These are phyloP conservation scores for Trichoderma asperelloides DNA, from an alignment of 495 filamentous ascomycete species.

Conservation along the genomic window DNA sequence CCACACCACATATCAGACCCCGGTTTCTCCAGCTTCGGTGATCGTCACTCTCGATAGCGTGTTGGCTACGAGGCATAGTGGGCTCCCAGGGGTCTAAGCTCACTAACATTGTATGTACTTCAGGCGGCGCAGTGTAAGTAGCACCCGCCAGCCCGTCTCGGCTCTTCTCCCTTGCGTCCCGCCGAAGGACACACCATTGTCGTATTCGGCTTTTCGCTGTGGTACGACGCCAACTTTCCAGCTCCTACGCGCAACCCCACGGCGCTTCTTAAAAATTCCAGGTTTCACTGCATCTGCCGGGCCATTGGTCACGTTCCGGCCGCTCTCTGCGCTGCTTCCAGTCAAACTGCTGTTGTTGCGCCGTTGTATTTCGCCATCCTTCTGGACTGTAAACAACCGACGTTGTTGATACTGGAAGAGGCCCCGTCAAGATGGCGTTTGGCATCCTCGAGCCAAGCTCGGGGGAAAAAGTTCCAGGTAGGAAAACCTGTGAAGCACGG, in stretches of 20 bases:
- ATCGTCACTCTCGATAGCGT: no score
- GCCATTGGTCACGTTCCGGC: neutral
- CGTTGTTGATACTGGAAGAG: constrained; percentile 11
- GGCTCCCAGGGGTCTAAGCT: neutral
- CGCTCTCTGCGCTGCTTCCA: neutral
- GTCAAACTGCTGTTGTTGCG: neutral
- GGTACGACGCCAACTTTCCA: neutral
- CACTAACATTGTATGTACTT: neutral
- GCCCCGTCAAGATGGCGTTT: constrained; percentile 15
- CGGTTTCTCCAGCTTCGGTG: no score
- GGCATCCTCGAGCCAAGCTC: constrained; percentile 17
- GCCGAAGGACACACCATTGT: neutral
- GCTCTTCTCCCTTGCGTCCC: neutral
- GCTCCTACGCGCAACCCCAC: neutral
- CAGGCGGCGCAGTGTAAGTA: neutral
- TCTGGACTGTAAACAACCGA: constrained; percentile 33
- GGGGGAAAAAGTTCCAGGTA: constrained; percentile 12
- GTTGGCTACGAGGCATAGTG: neutral
- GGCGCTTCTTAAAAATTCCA: neutral
- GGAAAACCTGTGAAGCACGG: neutral
- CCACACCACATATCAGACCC: no score
- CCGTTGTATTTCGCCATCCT: neutral
- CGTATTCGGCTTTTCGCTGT: neutral
- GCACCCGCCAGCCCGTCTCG: neutral
- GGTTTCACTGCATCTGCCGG: neutral